Base-by-base conservation (phyloP, 352 stramenopile genomes). In the Phytophthora tentaculata region DNA sequence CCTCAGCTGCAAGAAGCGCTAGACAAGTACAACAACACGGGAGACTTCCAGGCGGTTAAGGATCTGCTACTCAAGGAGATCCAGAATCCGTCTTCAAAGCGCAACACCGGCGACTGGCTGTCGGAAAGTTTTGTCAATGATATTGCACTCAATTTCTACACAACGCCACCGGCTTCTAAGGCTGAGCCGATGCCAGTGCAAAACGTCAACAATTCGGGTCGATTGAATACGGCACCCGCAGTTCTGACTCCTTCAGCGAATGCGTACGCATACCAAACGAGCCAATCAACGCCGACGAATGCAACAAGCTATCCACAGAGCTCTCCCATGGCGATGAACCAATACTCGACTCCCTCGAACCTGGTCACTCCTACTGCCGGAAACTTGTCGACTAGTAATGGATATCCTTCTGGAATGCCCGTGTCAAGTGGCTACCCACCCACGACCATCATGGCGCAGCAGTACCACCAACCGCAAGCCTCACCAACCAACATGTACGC, bases 91-190 rank as follows among this genome's bases (percentile, higher is more conserved):
- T 88, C 78, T 29, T 70, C 79, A 44, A 93, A 93, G 77, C 83
- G 85, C 51, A 88, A 79, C 52, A 83, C 82, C n/a, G 65, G 76
- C 10, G 85, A 93, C 41, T 91, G 83, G 83, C 65, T 93, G 12
- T 89, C 85, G 9, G 81, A 91, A 61, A 91, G 80, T 52, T 79
- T 92, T 51, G 86, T 92, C 29, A 89, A 91, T 65, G 84, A 92
- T 48, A 88, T 92, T 49, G 72, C 76, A 14, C 71, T 86, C 26
- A 91, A 84, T 60, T 87, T 91, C 22, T 67, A 63, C 45, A 67
- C 72, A 6, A 68, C 60, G 3, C 51, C 63, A 29, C 58, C 62
- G 6, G 60, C 50, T 32, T 1, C 54, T 24, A 74, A 79, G 41
- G 32, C 55, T 12, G 63, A 74, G n/a, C 45, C 50, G 5, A 71